Base-by-base conservation (phyloP, 169 alveolate genomes). In the Pseudocohnilembus persalinus region DNA sequence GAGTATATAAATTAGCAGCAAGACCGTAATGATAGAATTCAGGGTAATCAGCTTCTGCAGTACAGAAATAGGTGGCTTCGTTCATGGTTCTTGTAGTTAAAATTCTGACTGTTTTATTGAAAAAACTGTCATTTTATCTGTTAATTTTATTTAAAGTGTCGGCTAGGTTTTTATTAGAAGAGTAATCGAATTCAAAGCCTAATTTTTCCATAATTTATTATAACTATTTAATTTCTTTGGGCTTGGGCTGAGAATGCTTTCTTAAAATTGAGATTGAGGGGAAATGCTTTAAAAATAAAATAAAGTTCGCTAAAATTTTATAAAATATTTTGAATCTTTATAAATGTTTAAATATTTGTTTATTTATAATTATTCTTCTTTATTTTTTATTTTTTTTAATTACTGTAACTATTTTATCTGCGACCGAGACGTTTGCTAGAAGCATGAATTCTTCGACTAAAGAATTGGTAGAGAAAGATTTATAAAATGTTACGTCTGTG, bases 361-460 rank as follows among this genome's bases (percentile, higher is more conserved):
- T 89, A 88, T 85, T 93, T 93, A 65, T 83, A 76, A 30, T 75
- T 75, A 83, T 93, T 91, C 77, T 91, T 91, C 68, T 91, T 89
- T 49, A 91, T 93, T 35, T 88, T 87, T 11, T 11, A 27, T 87
- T 63, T 35, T 85, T 89, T 16, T 64, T 49, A 4, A 49, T 49
- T 49, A 49, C 68, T 33, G 77, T 81, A 27, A 89, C 84, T 1
- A 97, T 96, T 83, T 97, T 95, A 80, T 90, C 94, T 11, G 99
- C 99, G 31, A 99, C 99, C 28, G 99, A 93, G 63, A 97, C 93
- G 91, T 99, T 99, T 1, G 99, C 99, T 84, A 99, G 90, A 83
- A 99, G 95, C 99, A 99, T 99, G 92, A 98, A 98, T 92, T 99
- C 99, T 92, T 99, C 99, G 76, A 98, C 98, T 92, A 96, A 88